phyloP scores from a whole-genome alignment of 768 basidiomycete species.

The Termitomyces sp. region DNA sequence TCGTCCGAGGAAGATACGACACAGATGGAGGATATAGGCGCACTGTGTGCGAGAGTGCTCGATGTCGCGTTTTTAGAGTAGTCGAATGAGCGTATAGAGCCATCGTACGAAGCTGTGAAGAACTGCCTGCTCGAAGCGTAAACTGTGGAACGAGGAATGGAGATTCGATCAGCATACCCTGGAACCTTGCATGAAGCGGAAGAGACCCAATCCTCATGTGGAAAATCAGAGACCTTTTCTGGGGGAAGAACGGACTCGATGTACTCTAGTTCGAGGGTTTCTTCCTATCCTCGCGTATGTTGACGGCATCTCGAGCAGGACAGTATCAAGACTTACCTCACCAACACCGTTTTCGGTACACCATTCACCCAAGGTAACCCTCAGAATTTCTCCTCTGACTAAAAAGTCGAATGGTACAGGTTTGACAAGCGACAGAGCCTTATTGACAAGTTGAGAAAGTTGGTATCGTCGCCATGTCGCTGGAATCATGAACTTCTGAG shows the following conservation, averaged over 20 bases:
- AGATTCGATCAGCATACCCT: conserved; percentile 32
- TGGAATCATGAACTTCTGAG: conserved; percentile 92
- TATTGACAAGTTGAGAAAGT: conserved; percentile 95
- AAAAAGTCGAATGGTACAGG: conserved; percentile 93
- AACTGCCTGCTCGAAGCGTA: conserved; percentile 45
- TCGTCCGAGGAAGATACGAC: conserved; percentile 35
- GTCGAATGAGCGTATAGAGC: conserved; percentile 67
- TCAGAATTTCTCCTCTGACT: conserved; percentile 73
- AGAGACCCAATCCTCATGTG: conserved; percentile 94
- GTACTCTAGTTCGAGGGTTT: conserved; percentile 89
- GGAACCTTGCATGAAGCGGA: conserved; percentile 58
- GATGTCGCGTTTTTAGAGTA: conserved; percentile 54
- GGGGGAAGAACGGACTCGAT: conserved; percentile 87
- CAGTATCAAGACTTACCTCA: conserved; percentile 41
- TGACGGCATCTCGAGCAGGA: background rate
- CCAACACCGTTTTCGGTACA: conserved; percentile 62
- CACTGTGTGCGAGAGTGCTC: conserved; percentile 47
- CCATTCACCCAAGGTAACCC: conserved; percentile 70
- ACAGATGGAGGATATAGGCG: conserved; percentile 64
- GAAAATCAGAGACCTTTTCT: conserved; percentile 68
- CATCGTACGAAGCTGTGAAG: conserved; percentile 79
- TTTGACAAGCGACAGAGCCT: conserved; percentile 68
- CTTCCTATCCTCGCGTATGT: conserved; percentile 47
- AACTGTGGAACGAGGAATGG: background rate
- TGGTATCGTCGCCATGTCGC: conserved; percentile 90